Percentiles rank a stretch among this genome's conserved stretches.
Evolutionary conservation across 306 rosid genomes (phyloP).

Genomic region (Luffa acutangula): DNA sequence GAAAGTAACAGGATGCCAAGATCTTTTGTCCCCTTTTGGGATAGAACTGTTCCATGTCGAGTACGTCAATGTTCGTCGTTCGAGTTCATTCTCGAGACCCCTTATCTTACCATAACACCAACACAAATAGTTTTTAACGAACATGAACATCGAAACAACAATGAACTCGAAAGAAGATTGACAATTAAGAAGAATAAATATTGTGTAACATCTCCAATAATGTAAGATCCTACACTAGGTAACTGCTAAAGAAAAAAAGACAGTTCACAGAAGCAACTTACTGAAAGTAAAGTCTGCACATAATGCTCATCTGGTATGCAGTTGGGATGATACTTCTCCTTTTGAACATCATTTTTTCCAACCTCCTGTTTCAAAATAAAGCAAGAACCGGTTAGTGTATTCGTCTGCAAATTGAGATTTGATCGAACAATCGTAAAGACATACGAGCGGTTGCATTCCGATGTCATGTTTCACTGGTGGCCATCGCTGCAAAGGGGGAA

Average conservation of each 20-base stretch:
- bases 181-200: background rate
- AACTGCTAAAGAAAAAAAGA: background rate
- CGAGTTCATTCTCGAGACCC: constrained; percentile 16
- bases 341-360: constrained; percentile 27
- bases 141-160: background rate
- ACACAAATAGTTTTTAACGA: background rate
- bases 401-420: background rate
- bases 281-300: constrained; percentile 79
- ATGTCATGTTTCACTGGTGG: background rate
- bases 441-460: constrained; percentile 8
- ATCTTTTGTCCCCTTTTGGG: constrained; percentile 3
- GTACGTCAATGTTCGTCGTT: constrained; percentile 24
- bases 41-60: constrained; percentile 18
- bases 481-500: constrained; percentile 16
- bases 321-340: constrained; percentile 82
- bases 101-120: constrained; percentile 12
- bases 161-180: background rate
- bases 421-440: background rate
- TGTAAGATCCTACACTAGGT: background rate
- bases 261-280: constrained; percentile 9
- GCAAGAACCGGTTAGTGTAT: background rate
- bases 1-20: constrained; percentile 26
- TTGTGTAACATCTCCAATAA: background rate
- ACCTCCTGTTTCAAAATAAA: background rate
- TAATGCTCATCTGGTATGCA: constrained; percentile 97